These are phyloP conservation scores for Entomortierella chlamydospora DNA, from an alignment of 192 early-diverging fungal genomes.

Conservation along the genomic window DNA sequence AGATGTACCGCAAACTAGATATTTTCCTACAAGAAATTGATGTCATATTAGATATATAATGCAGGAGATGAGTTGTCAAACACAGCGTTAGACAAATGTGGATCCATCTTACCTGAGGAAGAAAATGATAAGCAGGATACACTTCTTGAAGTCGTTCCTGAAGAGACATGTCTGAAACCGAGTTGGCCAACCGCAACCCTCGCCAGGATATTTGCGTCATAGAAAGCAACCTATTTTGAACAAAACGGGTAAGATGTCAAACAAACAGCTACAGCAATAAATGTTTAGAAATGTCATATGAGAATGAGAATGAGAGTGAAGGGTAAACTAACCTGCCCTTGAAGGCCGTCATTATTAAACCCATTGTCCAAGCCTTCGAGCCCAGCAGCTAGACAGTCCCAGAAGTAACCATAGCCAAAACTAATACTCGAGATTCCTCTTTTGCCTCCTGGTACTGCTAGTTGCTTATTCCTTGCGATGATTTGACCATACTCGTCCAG, in stretches of 20 bases:
- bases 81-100: too few relatives aligned
- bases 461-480: background rate
- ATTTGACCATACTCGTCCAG: slow-evolving; percentile 19
- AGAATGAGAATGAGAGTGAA: background rate
- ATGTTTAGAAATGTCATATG: too few relatives aligned
- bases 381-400: slow-evolving; percentile 41
- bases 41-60: background rate
- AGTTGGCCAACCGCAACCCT: slow-evolving; percentile 7
- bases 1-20: slow-evolving; percentile 34
- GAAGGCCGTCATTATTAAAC: background rate
- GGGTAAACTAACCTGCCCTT: slow-evolving; percentile 10
- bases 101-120: slow-evolving; percentile 8
- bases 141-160: background rate
- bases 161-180: slow-evolving; percentile 5
- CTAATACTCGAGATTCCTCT: slow-evolving; percentile 26
- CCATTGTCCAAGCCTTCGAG: slow-evolving; percentile 17
- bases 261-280: too few relatives aligned
- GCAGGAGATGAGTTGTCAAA: too few relatives aligned
- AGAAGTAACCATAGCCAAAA: slow-evolving; percentile 34
- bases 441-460: background rate
- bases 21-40: background rate
- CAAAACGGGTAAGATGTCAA: too few relatives aligned
- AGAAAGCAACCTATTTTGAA: slow-evolving; percentile 30
- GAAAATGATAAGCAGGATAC: slow-evolving; percentile 42
- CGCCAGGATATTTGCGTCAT: slow-evolving; percentile 20